Conservation (phyloP, 2,329 filamentous ascomycete genomes). For the Fusarium marasasianum region DNA sequence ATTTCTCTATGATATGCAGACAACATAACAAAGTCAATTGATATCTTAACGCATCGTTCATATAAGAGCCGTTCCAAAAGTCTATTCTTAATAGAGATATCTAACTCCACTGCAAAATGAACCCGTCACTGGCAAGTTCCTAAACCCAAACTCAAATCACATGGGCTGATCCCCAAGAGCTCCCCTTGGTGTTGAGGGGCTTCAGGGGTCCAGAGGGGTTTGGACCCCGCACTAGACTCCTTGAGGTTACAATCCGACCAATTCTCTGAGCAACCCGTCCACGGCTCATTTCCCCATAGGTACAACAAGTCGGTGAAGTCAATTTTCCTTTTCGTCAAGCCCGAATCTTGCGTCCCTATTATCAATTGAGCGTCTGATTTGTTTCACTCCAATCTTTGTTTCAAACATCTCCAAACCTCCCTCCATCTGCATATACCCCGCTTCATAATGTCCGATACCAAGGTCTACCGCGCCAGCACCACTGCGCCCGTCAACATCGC, state of each 20-base stretch:
- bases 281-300: conserved; percentile 38
- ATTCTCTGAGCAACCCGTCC: conserved; percentile 16
- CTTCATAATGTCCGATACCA: conserved; percentile 57
- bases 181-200: conserved; percentile 35
- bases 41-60: neutral
- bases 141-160: neutral
- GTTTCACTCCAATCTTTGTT: neutral
- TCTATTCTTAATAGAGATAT: neutral
- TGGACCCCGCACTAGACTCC: conserved; percentile 43
- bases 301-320: conserved; percentile 43
- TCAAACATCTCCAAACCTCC: neutral
- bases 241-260: conserved; percentile 21
- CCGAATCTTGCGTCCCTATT: neutral
- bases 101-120: neutral
- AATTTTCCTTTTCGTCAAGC: conserved; percentile 4
- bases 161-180: conserved; percentile 3
- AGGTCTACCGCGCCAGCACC: conserved; percentile 90
- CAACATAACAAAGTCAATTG: neutral
- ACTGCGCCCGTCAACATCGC: conserved; percentile 98
- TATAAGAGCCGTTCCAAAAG: neutral
- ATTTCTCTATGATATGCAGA: neutral
- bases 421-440: conserved; percentile 1
- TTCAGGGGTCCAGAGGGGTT: conserved; percentile 35
- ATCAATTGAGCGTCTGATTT: conserved; percentile 1
- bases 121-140: neutral